Percentiles rank a stretch among this genome's conserved stretches.
phyloP scores from a whole-genome alignment of 2,329 filamentous ascomycete genomes.

The Mycosphaerella sp. region DNA sequence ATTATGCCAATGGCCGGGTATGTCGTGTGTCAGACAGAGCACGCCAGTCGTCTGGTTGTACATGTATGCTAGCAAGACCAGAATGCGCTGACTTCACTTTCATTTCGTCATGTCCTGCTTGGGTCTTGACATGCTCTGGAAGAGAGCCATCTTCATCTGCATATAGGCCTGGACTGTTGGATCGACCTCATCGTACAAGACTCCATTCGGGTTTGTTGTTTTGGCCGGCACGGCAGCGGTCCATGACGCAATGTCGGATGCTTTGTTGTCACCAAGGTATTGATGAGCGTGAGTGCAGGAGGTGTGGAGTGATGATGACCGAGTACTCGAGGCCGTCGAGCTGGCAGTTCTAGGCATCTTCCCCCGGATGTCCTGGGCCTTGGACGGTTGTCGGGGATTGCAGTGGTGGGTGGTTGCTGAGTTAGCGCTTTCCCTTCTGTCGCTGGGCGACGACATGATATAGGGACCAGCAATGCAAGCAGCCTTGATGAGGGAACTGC shows the following conservation, averaged over 20 bases:
- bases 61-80: background rate
- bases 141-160: slow-evolving; percentile 34
- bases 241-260: slow-evolving; percentile 29
- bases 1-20: too few species aligned
- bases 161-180: slow-evolving; percentile 33
- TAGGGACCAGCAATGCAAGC: slow-evolving; percentile 1
- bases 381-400: background rate
- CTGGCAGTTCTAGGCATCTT: slow-evolving; percentile 8
- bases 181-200: slow-evolving; percentile 14
- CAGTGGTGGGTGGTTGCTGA: background rate
- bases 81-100: background rate
- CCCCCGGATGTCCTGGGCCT: background rate
- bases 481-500: background rate
- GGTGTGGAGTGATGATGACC: slow-evolving; percentile 11
- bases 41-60: background rate
- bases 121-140: slow-evolving; percentile 22
- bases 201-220: slow-evolving; percentile 6
- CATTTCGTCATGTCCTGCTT: slow-evolving; percentile 5
- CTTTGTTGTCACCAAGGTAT: slow-evolving; percentile 23
- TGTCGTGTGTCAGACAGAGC: too few species aligned
- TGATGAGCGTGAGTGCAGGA: slow-evolving; percentile 11
- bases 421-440: slow-evolving; percentile 2
- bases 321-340: slow-evolving; percentile 12
- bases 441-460: slow-evolving; percentile 14
- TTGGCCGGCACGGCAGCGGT: slow-evolving; percentile 23